Evolutionary conservation across 768 basidiomycete genomes (phyloP).

Genomic region (Trametes cubensis): DNA sequence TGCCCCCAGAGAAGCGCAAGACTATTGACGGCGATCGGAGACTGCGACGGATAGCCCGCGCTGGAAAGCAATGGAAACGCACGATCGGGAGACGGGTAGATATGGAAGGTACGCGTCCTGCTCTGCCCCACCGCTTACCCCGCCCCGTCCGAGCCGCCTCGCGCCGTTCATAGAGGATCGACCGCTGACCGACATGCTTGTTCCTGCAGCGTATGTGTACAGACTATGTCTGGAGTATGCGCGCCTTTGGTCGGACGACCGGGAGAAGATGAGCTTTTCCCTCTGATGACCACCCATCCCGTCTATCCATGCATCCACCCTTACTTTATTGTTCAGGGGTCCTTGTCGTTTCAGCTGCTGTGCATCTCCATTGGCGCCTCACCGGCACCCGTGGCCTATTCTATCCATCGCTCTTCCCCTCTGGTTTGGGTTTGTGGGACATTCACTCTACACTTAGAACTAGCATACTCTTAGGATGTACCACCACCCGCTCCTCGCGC

Average conservation of each 20-base stretch:
- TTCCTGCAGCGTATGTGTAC: constrained; percentile 74
- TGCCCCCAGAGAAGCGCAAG: constrained; percentile 39
- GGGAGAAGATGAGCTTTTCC: constrained; percentile 63
- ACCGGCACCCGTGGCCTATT: background rate
- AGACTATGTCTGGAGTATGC: constrained; percentile 89
- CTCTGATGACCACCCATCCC: constrained; percentile 20
- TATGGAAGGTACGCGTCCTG: constrained; percentile 77
- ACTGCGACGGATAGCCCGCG: constrained; percentile 80
- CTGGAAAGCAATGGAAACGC: constrained; percentile 92
- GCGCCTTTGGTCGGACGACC: constrained; percentile 80
- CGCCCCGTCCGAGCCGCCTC: constrained; percentile 1
- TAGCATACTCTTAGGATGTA: constrained; percentile 20
- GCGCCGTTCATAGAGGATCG: background rate
- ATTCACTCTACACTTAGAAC: constrained; percentile 10
- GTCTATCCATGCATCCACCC: background rate
- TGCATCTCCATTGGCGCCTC: background rate
- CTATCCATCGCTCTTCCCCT: background rate
- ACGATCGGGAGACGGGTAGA: constrained; percentile 81
- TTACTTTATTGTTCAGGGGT: background rate
- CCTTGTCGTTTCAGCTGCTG: background rate
- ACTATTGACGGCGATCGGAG: constrained; percentile 67
- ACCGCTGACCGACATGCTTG: constrained; percentile 22
- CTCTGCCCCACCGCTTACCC: background rate
- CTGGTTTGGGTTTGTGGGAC: constrained; percentile 14
- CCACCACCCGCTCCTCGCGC: constrained; percentile 7